phyloP scores from a whole-genome alignment of 441 rosid genomes.

The Erodium texanum region DNA sequence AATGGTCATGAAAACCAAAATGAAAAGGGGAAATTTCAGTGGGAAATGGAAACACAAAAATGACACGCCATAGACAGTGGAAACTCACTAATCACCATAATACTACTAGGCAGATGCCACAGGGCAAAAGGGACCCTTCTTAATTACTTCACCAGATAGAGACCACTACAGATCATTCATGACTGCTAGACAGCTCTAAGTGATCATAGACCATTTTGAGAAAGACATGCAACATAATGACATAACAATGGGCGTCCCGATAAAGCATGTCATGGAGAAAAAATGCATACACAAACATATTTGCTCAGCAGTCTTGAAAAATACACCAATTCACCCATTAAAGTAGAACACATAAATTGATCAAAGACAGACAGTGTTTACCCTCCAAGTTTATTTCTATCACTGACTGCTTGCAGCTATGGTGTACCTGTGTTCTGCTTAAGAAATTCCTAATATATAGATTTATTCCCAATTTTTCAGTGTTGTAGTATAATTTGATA shows the following conservation, averaged over 20 bases:
- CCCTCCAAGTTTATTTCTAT: too few relatives aligned
- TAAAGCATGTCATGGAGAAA: background rate
- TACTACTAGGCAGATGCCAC: background rate
- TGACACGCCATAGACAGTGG: background rate
- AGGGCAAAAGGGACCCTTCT: background rate
- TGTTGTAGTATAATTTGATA: too few relatives aligned
- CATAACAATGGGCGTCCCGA: background rate
- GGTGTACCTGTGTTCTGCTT: too few relatives aligned
- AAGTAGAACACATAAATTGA: too few relatives aligned
- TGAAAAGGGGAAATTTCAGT: background rate
- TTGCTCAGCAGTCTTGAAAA: too few relatives aligned
- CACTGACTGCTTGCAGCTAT: too few relatives aligned
- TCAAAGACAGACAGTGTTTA: too few relatives aligned
- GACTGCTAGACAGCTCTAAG: background rate
- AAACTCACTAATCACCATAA: background rate
- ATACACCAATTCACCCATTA: too few relatives aligned
- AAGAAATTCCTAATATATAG: too few relatives aligned
- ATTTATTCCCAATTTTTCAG: too few relatives aligned
- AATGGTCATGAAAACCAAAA: background rate
- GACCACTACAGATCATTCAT: background rate
- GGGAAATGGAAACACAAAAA: background rate
- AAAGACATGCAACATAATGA: background rate
- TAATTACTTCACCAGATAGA: background rate
- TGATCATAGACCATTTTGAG: background rate
- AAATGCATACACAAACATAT: too few relatives aligned